Base-by-base conservation (phyloP, 2,329 filamentous ascomycete genomes). In the Rhynchosporium agropyri region DNA sequence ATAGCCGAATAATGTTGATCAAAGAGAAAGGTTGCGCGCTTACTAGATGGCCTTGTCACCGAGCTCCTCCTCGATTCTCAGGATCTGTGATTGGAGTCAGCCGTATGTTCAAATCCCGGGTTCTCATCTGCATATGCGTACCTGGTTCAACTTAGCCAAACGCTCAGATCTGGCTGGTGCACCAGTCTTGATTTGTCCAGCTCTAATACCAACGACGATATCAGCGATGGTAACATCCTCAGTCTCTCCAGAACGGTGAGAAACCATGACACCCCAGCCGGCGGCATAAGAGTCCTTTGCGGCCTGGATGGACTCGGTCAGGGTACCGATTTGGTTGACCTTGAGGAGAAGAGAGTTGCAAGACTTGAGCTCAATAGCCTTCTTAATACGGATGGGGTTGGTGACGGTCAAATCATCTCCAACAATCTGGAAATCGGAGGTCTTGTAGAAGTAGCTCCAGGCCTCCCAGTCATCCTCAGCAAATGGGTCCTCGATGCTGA, bases 391-490 rank as follows among this genome's bases (percentile, higher is more conserved):
- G 75, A 91, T 82, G 68, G 95, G 95, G 89, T 99, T 99, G 81
- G 95, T 99, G 80, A 99, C 95, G 71, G 95, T 98, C 86, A 99
- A 81, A 78, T 99, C 95, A 77, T 99, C 95, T 83, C 89, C 95
- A 72, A 99, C 95, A 77, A 99, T 92, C 86, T 99, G 95, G 85
- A 96, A 93, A 81, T 97, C 89, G 77, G 92, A 92, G 74, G 91
- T 95, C 90, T 97, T 97, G 90, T 90, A 97, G 89, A 98, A 99
- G 89, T 98, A 97, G 88, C 91, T 96, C 95, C 95, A 99, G 67
- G 95, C 95, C 87, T 98, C 94, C 95, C 95, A 99, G 85, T 99
- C 95, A 76, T 98, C 95, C 87, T 99, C 95, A 70, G 92, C 94
- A 82, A 99, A 99, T 77, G 95, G 95, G 79, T 99, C 95, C 84